Percentiles rank a stretch among this genome's conserved stretches.
phyloP scores from a whole-genome alignment of 495 filamentous ascomycete species.

The Durotheca rogersii region DNA sequence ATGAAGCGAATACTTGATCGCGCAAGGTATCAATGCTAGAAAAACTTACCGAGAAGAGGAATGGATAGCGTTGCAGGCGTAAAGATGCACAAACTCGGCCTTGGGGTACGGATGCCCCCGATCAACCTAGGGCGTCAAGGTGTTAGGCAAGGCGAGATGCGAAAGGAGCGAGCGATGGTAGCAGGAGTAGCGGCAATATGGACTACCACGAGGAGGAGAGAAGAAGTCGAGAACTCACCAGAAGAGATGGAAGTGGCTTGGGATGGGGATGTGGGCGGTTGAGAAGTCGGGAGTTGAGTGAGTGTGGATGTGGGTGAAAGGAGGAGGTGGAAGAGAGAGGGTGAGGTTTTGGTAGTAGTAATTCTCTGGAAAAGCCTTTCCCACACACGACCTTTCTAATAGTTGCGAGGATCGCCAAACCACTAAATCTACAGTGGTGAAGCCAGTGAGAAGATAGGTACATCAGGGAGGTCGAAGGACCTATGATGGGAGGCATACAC shows the following conservation, averaged over 20 bases:
- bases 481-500: no score
- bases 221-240: slow-evolving; percentile 28
- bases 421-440: slow-evolving; percentile 2
- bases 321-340: slow-evolving; percentile 39
- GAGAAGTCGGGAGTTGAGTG: no score
- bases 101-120: slow-evolving; percentile 31
- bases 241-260: slow-evolving; percentile 25
- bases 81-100: slow-evolving; percentile 36
- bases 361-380: slow-evolving; percentile 36
- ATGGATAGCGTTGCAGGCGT: slow-evolving; percentile 39
- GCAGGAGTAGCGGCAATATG: slow-evolving; percentile 1
- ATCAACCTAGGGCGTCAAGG: slow-evolving; percentile 28
- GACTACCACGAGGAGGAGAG: slow-evolving; percentile 13
- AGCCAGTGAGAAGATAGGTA: not conserved
- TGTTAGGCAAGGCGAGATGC: slow-evolving; percentile 17
- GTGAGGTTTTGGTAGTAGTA: slow-evolving; percentile 39
- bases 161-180: slow-evolving; percentile 7
- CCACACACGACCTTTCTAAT: no score
- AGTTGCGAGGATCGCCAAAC: slow-evolving; percentile 29
- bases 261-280: slow-evolving; percentile 27
- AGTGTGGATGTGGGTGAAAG: slow-evolving; percentile 36
- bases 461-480: not conserved
- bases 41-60: slow-evolving; percentile 41
- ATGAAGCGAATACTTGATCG: slow-evolving; percentile 38
- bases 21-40: slow-evolving; percentile 35